Evolutionary conservation across 2,329 filamentous ascomycete species (phyloP).

Genomic region (Colletotrichum karsti): DNA sequence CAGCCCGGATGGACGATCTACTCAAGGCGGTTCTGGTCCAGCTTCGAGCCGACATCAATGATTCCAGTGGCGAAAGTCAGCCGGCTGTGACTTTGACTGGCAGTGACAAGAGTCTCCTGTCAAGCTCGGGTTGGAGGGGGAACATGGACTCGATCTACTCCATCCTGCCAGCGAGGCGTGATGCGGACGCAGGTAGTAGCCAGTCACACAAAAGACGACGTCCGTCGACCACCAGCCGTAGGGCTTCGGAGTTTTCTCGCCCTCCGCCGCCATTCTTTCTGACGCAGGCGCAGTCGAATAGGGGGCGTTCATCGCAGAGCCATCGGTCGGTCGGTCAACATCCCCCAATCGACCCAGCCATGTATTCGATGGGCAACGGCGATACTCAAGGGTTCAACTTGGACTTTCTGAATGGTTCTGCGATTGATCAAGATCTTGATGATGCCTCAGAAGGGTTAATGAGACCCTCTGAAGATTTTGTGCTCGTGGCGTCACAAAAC

Average conservation of each 20-base stretch:
- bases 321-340: conserved; percentile 23
- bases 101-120: not conserved
- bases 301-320: conserved; percentile 29
- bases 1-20: conserved; percentile 60
- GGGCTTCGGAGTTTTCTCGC: conserved; percentile 40
- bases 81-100: not conserved
- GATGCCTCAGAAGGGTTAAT: conserved; percentile 17
- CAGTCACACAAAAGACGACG: conserved; percentile 41
- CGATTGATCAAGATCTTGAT: conserved; percentile 37
- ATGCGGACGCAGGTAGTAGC: conserved; percentile 36
- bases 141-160: conserved; percentile 31
- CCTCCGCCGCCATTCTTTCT: conserved; percentile 39
- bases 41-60: conserved; percentile 42
- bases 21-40: conserved; percentile 61
- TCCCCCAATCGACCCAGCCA: conserved; percentile 33
- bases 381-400: conserved; percentile 33
- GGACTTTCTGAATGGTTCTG: conserved; percentile 37
- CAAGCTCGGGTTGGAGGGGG: conserved; percentile 6
- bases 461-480: conserved; percentile 31
- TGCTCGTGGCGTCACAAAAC: conserved; percentile 36
- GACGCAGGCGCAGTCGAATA: conserved; percentile 25
- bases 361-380: conserved; percentile 36
- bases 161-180: conserved; percentile 40
- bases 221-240: conserved; percentile 33
- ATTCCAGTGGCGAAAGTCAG: not conserved